Conservation (phyloP, 495 filamentous ascomycete species). For the Penicillium subrubescens region DNA sequence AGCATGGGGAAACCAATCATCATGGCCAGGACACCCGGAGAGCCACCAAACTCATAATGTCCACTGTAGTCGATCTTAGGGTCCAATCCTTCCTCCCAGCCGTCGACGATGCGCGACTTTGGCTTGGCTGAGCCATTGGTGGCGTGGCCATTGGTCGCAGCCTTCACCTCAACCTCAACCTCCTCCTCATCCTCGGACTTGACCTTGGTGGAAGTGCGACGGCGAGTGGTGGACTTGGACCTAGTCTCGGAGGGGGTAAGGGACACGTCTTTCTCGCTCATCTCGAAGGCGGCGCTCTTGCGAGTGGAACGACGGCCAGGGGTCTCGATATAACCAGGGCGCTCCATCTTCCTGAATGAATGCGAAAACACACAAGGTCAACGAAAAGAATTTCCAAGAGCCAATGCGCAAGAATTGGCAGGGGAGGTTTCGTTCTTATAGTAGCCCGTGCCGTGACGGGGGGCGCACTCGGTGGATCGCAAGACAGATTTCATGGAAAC, state of each 20-base stretch:
- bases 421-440: slow-evolving; percentile 17
- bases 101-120: slow-evolving; percentile 58
- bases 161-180: slow-evolving; percentile 30
- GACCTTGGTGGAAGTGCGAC: slow-evolving; percentile 36
- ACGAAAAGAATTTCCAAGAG: neutral
- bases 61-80: slow-evolving; percentile 79
- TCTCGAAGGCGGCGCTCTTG: slow-evolving; percentile 43
- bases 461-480: slow-evolving; percentile 19
- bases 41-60: slow-evolving; percentile 87
- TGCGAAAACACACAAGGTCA: slow-evolving; percentile 10
- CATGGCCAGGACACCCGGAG: slow-evolving; percentile 71
- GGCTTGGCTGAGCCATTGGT: slow-evolving; percentile 16
- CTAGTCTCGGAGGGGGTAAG: slow-evolving; percentile 30
- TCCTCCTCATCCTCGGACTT: slow-evolving; percentile 40
- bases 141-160: slow-evolving; percentile 44
- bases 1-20: slow-evolving; percentile 91
- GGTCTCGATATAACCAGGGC: slow-evolving; percentile 60
- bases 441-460: slow-evolving; percentile 4
- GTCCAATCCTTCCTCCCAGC: slow-evolving; percentile 68
- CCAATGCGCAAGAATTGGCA: slow-evolving; percentile 2
- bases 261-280: slow-evolving; percentile 34
- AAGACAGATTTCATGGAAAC: slow-evolving; percentile 20
- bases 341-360: slow-evolving; percentile 54
- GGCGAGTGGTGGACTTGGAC: slow-evolving; percentile 36
- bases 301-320: slow-evolving; percentile 50